A percentile compares a stretch with the other conserved stretches of the same genome.
Conservation (phyloP, 768 basidiomycete species). For the Lactifluus volemus region DNA sequence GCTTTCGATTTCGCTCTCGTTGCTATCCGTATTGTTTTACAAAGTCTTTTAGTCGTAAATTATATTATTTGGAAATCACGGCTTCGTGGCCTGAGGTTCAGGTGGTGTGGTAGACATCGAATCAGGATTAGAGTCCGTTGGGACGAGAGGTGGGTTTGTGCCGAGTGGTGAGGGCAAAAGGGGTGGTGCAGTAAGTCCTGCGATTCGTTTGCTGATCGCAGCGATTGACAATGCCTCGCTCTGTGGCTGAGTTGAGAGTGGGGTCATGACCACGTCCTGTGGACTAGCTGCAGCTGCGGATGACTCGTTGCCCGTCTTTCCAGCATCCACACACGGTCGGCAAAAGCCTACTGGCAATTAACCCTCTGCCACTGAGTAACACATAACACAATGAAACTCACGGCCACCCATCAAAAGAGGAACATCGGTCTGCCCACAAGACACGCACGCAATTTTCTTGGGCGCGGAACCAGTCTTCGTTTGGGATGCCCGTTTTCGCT, state of each 20-base stretch:
- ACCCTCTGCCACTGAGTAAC: background rate
- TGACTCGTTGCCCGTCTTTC: constrained; percentile 5
- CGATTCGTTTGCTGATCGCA: constrained; percentile 4
- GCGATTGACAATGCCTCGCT: background rate
- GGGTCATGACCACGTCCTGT: background rate
- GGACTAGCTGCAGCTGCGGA: background rate
- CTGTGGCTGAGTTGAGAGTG: background rate
- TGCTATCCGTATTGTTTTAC: background rate
- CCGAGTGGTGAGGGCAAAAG: constrained; percentile 7
- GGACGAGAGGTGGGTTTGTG: constrained; percentile 10
- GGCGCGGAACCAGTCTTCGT: constrained; percentile 29
- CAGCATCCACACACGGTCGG: constrained; percentile 46
- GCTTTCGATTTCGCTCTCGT: background rate
- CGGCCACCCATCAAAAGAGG: constrained; percentile 71
- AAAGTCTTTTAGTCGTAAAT: constrained; percentile 11
- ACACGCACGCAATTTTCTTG: constrained; percentile 43
- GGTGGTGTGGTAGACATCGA: background rate
- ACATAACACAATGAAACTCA: constrained; percentile 32
- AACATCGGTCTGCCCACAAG: constrained; percentile 59
- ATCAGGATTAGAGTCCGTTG: constrained; percentile 10
- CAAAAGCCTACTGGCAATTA: constrained; percentile 48
- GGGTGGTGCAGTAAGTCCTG: background rate
- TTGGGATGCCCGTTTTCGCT: constrained; percentile 35
- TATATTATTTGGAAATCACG: constrained; percentile 11
- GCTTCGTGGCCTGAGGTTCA: background rate